These are phyloP conservation scores for Suhomyces pyralidae DNA, from an alignment of 805 yeast species.

Conservation along the genomic window DNA sequence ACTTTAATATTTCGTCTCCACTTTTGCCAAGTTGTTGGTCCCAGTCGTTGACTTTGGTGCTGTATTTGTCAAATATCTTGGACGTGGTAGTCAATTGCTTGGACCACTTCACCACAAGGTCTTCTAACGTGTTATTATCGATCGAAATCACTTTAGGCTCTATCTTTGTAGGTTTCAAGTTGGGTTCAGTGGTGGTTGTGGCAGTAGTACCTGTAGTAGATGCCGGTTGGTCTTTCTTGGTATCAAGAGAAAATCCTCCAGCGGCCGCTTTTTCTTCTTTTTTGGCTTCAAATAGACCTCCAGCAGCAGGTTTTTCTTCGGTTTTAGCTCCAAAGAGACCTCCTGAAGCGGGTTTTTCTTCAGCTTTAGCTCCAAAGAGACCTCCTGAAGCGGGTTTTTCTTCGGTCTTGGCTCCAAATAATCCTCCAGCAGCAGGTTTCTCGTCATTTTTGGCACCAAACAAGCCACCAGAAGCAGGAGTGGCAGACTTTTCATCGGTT, in stretches of 20 bases:
- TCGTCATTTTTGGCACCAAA: conserved; percentile 13
- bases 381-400: conserved; percentile 16
- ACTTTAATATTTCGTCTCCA: conserved; percentile 76
- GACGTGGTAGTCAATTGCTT: conserved; percentile 74
- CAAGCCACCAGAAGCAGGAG: conserved; percentile 2
- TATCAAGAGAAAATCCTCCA: conserved; percentile 12
- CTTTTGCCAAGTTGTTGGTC: conserved; percentile 79
- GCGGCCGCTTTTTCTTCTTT: conserved; percentile 13
- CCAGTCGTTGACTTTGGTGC: conserved; percentile 78
- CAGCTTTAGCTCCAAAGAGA: conserved; percentile 20
- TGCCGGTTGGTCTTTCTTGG: conserved; percentile 6
- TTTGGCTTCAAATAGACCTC: conserved; percentile 15
- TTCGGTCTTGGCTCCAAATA: conserved; percentile 20
- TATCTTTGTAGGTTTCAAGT: conserved; percentile 50
- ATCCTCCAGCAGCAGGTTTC: conserved; percentile 14
- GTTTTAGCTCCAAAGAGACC: conserved; percentile 6
- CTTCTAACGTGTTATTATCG: conserved; percentile 90
- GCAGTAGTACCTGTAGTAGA: conserved; percentile 21
- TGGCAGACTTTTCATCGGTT: background rate
- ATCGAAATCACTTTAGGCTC: conserved; percentile 71
- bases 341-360: conserved; percentile 5
- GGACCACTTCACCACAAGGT: conserved; percentile 90
- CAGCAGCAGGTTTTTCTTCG: conserved; percentile 11
- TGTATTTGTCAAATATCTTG: conserved; percentile 69
- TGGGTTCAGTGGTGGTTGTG: conserved; percentile 22